Evolutionary conservation across 2,329 filamentous ascomycete species (phyloP), one percentile per base, ranked within the genome.

Genomic region (Paraphaeosphaeria sporulosa): DNA sequence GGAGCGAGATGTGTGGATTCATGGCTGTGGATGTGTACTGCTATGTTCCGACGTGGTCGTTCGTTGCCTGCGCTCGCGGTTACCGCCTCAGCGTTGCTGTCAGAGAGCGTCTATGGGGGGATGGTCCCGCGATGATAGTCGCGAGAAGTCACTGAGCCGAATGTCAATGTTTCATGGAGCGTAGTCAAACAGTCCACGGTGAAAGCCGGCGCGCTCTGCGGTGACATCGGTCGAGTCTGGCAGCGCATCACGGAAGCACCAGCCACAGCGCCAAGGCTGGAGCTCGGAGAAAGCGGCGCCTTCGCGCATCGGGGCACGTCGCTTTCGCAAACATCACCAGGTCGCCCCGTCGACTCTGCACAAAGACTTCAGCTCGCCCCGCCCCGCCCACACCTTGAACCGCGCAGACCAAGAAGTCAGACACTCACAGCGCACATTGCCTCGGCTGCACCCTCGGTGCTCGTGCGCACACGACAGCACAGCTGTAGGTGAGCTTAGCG

Each of bases 1-100:
- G 86, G 40, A 86, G 80, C 19, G 85, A 84, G 67, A 88, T 88
- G 69, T 86, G 84, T 66, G 86, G 85, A 71, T 87, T 87, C 85
- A 87, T 87, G 44, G 49, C 66, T 62, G 51, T 59, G 58, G 36
- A 55, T 27, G 19, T 46, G 7, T 23, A 12, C 21, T 13, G 9
- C 23, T 44, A 15, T 21, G 50, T 30, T 30, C 25, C 10, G 23
- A 25, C 40, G 47, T n/a, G 12, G 23, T 38, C n/a, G 53, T 55
- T 54, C 38, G 51, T 25, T 44, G 51, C 51, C 23, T 44, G 53
- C 57, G 54, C 42, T 15, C 34, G 32, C 23, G 13, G 8, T 25
- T 34, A 27, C 44, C 44, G 44, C 44, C 54, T 40, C 44, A 17
- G 44, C 1, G 19, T 36, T 2, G 30, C 13, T 44, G n/a, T n/a